Base-by-base conservation (phyloP, 345 rosid genomes). In the Hypericum androsaemum region DNA sequence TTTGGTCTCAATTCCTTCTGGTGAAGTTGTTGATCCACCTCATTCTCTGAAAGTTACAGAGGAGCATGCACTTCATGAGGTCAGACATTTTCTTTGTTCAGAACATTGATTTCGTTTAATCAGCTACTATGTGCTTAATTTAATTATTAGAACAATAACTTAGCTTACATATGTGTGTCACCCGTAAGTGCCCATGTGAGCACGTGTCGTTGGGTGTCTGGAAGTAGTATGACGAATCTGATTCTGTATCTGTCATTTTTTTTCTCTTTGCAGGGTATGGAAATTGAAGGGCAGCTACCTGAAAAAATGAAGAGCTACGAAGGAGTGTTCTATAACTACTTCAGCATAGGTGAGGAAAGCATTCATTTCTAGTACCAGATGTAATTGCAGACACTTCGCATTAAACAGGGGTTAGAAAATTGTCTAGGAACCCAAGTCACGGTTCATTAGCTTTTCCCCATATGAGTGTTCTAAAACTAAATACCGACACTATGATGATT, bases 321-420 rank as follows among this genome's bases (percentile, higher is more conserved):
- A 68, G 95, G 99, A 67, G 89, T 88, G 15, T 88, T 94, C 58
- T 88, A 88, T 64, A 94, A 86, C 70, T 94, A 94, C 71, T 94
- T 80, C 64, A 88, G 99, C 66, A 77, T 94, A 70, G 99, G 96
- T 88, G 73, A 61, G 56, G 28, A 57, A 40, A 12, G 10, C 32
- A 22, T 22, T 22, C 1, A 22, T 22, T 22, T 22, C 32, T 22
- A 22, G 32, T 22, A 4, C 32, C 4, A 22, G 32, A 22, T 22
- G 32, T 22, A 22, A 22, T 22, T 22, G 32, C 32, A 22, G 32
- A 22, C 2, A 22, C 32, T 22, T 22, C 4, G 4, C 32, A 22
- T 22, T 22, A 1, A 22, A 22, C 32, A 22, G 1, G 32, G 32
- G 32, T 22, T 22, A 22, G 32, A 22, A 22, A 22, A 22, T 22